These are phyloP conservation scores for Sonneratia caseolaris DNA, from an alignment of 345 rosid species.

Conservation along the genomic window DNA sequence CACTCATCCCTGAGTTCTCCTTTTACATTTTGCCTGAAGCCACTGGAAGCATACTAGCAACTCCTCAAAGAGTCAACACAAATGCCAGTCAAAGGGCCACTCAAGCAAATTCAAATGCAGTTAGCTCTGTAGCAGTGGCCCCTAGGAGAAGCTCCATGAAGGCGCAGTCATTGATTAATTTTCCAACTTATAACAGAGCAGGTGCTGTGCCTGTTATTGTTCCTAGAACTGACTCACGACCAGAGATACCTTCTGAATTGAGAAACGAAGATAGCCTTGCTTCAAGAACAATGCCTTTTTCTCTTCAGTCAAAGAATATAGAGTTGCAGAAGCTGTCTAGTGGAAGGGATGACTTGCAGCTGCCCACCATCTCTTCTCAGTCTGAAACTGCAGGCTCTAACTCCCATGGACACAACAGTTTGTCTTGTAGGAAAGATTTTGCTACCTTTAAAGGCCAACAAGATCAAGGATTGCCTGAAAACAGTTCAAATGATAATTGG, in stretches of 20 bases:
- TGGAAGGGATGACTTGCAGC: slow-evolving; percentile 54
- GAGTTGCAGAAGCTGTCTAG: slow-evolving; percentile 50
- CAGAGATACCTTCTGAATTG: slow-evolving; percentile 55
- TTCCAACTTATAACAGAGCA: slow-evolving; percentile 41
- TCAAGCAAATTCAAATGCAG: slow-evolving; percentile 27
- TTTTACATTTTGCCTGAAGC: slow-evolving; percentile 33
- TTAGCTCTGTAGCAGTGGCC: slow-evolving; percentile 38
- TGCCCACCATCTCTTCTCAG: slow-evolving; percentile 27
- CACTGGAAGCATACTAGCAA: slow-evolving; percentile 62
- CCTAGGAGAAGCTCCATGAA: slow-evolving; percentile 49
- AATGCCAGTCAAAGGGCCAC: slow-evolving; percentile 36
- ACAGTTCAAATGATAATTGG: slow-evolving; percentile 47
- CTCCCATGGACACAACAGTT: slow-evolving; percentile 29
- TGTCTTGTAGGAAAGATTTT: slow-evolving; percentile 31
- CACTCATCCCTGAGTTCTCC: slow-evolving; percentile 14
- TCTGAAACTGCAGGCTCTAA: slow-evolving; percentile 38
- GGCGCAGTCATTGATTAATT: slow-evolving; percentile 33
- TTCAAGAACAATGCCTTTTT: slow-evolving; percentile 93
- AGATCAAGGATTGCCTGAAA: slow-evolving; percentile 43
- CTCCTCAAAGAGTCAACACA: slow-evolving; percentile 65
- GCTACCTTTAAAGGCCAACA: slow-evolving; percentile 35
- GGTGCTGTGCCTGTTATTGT: slow-evolving; percentile 75
- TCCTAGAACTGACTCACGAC: slow-evolving; percentile 60
- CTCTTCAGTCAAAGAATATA: slow-evolving; percentile 70
- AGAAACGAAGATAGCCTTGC: slow-evolving; percentile 68